phyloP scores from a whole-genome alignment of 2,329 filamentous ascomycete species.

The Seiridium cupressi region DNA sequence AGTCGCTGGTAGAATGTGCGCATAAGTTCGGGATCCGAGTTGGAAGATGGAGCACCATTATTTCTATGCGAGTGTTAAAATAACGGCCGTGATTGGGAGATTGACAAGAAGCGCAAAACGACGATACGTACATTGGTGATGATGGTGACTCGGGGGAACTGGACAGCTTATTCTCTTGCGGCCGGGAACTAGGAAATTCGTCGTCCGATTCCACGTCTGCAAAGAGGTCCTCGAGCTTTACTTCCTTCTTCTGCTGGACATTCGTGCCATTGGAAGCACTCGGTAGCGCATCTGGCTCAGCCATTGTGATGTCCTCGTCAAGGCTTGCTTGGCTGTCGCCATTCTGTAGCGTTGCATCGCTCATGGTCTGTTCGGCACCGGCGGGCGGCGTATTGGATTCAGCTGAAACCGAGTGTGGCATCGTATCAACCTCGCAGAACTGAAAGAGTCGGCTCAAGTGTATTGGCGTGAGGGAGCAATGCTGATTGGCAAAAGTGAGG shows the following conservation, averaged over 20 bases:
- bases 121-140: constrained; percentile 39
- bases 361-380: constrained; percentile 33
- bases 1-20: constrained; percentile 92
- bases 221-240: constrained; percentile 60
- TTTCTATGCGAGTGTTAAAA: constrained; percentile 27
- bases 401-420: constrained; percentile 46
- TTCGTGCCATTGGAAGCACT: background rate
- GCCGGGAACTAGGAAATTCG: constrained; percentile 53
- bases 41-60: constrained; percentile 34
- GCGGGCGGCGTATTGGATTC: constrained; percentile 25
- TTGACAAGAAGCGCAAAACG: background rate
- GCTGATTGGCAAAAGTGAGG: background rate
- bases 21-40: constrained; percentile 81
- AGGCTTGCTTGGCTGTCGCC: constrained; percentile 26
- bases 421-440: constrained; percentile 15
- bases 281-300: constrained; percentile 24
- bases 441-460: background rate
- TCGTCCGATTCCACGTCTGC: constrained; percentile 59
- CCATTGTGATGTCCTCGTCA: constrained; percentile 40
- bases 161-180: constrained; percentile 34
- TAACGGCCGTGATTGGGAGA: background rate
- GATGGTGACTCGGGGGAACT: constrained; percentile 42
- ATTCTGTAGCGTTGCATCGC: constrained; percentile 26
- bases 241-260: constrained; percentile 36
- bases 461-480: background rate